Conservation (phyloP, 495 filamentous ascomycete genomes). For the Emericellopsis terricola region DNA sequence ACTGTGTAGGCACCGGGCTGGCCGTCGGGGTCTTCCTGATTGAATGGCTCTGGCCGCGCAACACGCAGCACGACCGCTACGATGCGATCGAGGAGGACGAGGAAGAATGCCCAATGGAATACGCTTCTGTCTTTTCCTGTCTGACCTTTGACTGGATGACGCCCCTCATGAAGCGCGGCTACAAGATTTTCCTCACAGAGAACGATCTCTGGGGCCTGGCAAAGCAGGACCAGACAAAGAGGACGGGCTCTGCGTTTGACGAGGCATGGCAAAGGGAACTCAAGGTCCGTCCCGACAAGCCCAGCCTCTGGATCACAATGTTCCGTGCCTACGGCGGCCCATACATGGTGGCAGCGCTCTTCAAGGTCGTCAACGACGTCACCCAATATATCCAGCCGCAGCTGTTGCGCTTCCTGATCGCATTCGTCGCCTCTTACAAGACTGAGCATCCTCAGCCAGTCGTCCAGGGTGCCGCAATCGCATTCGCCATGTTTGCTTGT, state of each 20-base stretch:
- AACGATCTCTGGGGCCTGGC: conserved; percentile 94
- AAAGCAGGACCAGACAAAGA: conserved; percentile 55
- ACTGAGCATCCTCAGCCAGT: conserved; percentile 50
- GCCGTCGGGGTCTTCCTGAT: conserved; percentile 58
- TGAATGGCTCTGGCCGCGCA: conserved; percentile 86
- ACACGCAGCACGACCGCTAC: conserved; percentile 52
- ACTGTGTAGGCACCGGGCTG: conserved; percentile 57
- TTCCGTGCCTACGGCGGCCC: conserved; percentile 72
- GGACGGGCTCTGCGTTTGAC: conserved; percentile 48
- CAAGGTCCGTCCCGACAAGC: conserved; percentile 40
- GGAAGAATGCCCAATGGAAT: conserved; percentile 86
- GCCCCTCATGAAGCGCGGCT: conserved; percentile 89
- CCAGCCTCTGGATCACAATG: conserved; percentile 84
- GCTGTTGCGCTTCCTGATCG: conserved; percentile 66
- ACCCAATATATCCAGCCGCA: conserved; percentile 87
- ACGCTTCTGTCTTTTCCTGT: conserved; percentile 84
- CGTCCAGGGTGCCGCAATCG: conserved; percentile 71
- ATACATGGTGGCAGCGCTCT: conserved; percentile 59
- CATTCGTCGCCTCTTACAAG: conserved; percentile 69
- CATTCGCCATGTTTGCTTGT: conserved; percentile 78
- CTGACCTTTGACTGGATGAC: conserved; percentile 99
- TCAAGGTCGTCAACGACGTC: conserved; percentile 71
- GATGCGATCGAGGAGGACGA: conserved; percentile 65
- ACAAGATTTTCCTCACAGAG: conserved; percentile 81
- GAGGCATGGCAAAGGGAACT: conserved; percentile 64